Evolutionary conservation across 106 monocot species (phyloP), one percentile per base, ranked within the genome.

Genomic region (Iris macrosiphon): DNA sequence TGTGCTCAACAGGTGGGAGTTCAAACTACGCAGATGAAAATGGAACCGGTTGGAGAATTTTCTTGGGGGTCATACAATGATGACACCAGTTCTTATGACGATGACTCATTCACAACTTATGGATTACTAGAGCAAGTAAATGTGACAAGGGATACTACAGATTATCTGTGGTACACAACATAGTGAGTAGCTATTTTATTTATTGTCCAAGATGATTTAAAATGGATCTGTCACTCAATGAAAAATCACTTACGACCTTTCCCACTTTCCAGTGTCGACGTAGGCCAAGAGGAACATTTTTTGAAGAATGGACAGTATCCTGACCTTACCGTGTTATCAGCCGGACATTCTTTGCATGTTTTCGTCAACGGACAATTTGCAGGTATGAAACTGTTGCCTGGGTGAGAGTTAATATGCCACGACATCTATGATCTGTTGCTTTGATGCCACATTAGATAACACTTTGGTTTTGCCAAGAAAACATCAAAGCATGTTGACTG

Each of bases 131-230:
- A 81, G 42, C 81, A 81, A 59, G 60, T 81, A 57, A 76, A 72
- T 62, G 55, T 81, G 35, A 81, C 75, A 17, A 62, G 81, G 61
- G 81, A 81, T 60, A 33, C 61, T 53, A 76, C 81, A 54, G 81
- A 76, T 54, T 76, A 81, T 59, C 59, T 81, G 42, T 81, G 81
- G 81, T 81, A 81, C 57, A 76, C 75, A n/a, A 81, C 81, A 52
- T 72, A 75, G 81, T 81, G 49, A 75, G 81, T 63, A 62, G 7
- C 33, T 7, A 3, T 33, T 47, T 16, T 6, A 6, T 28, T 2
- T 47, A 11, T 40, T 28, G 29, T 11, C 46, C 16, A 16, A 7
- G 30, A 46, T 14, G 7, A 46, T n/a, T 19, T 17, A n/a, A n/a
- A n/a, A n/a, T n/a, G n/a, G 17, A 17, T 46, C 18, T 46, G 20